Evolutionary conservation across 805 yeast genomes (phyloP), one percentile per base, ranked within the genome.

Genomic region (Kodamaea kakaduensis): DNA sequence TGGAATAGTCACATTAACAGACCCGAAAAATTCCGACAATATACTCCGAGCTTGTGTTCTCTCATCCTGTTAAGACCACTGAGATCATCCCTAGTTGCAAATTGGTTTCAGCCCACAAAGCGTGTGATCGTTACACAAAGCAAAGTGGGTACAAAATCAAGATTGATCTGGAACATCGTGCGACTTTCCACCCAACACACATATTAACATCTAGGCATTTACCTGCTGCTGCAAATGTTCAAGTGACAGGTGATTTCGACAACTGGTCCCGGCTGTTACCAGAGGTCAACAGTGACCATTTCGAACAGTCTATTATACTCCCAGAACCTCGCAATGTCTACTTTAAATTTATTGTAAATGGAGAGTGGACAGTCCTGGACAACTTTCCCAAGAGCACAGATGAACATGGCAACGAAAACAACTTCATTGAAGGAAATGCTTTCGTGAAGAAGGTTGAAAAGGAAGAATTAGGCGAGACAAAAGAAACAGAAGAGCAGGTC

Each of bases 231-330:
- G 28, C 41, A 5, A 46, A 59, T 6, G 58, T 66, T 17, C 56
- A 55, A 18, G 58, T 66, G 15, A 65, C 71, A 1, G 73, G 73
- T 5, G 56, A 48, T 43, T 67, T 67, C 44, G 70, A 66, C 42
- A 45, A 58, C 37, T 67, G 73, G 73, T 38, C 58, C 9, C 47
- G 50, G 36, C 37, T 50, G 12, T 25, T 34, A 6, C 43, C 42
- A 4, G 48, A 48, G 7, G 41, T 31, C n/a, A 48, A 52, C 3
- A 44, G 48, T 21, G 44, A 42, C 5, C 37, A 42, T 4, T 61
- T 51, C 40, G 41, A 41, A 25, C 57, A 56, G 9, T 31, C 30
- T 17, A 40, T 66, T 18, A 42, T 41, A 21, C 39, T 61, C 5
- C 34, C 43, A 9, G 35, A 41, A 10, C 50, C 45, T 21, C 47